phyloP scores from a whole-genome alignment of 179 eudicot species.

The Corrigiola litoralis region DNA sequence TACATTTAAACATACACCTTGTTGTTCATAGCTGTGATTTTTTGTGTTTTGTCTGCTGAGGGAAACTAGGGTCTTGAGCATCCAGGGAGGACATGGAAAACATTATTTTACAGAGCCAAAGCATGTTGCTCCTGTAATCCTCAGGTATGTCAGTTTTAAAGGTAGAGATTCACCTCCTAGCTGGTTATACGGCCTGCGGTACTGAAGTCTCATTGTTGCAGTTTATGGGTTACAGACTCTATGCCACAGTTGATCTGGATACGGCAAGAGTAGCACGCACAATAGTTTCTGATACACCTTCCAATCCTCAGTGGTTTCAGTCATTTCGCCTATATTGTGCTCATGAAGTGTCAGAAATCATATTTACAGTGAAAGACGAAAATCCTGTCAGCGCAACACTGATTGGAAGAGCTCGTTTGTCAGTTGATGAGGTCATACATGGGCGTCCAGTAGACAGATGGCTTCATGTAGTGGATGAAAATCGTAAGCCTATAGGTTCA shows the following conservation, averaged over 20 bases:
- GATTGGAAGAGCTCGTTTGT: conserved; percentile 53
- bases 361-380: conserved; percentile 54
- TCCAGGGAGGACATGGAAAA: conserved; percentile 35
- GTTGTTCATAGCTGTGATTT: neutral
- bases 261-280: conserved; percentile 60
- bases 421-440: conserved; percentile 38
- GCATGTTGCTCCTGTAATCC: conserved; percentile 34
- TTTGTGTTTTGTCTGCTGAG: neutral
- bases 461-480: conserved; percentile 41
- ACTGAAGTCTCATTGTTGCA: conserved; percentile 12
- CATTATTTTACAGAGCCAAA: conserved; percentile 34
- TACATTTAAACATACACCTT: too few relatives aligned
- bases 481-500: conserved; percentile 32
- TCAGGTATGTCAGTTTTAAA: conserved; percentile 32
- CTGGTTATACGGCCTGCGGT: neutral
- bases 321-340: conserved; percentile 49
- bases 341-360: conserved; percentile 36
- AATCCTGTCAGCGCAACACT: conserved; percentile 55
- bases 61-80: conserved; percentile 24
- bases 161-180: neutral
- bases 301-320: conserved; percentile 46
- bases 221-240: conserved; percentile 41
- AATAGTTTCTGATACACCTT: conserved; percentile 25
- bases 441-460: conserved; percentile 33
- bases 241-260: conserved; percentile 67